A percentile compares a stretch with the other conserved stretches of the same genome.
Conservation (phyloP, 1,284 basidiomycete genomes). For the Ceratobasidium sp. region DNA sequence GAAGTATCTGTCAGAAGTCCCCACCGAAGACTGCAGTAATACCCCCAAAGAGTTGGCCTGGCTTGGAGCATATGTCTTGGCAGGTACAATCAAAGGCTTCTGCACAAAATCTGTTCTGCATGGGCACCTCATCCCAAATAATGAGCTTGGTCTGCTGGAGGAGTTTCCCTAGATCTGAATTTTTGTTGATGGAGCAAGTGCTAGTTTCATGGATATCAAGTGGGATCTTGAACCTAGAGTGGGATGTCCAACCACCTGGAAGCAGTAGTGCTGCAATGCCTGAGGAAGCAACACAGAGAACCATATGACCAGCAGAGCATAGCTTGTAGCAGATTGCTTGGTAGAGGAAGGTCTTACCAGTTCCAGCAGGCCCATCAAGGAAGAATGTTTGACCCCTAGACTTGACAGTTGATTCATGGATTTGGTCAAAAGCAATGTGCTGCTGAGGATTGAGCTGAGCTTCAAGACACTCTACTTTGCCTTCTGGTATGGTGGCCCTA, state of each 20-base stretch:
- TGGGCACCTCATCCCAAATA: constrained; percentile 59
- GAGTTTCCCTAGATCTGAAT: constrained; percentile 52
- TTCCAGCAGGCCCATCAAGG: constrained; percentile 61
- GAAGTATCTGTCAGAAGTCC: constrained; percentile 59
- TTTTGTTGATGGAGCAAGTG: constrained; percentile 51
- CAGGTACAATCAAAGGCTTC: constrained; percentile 56
- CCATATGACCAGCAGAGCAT: constrained; percentile 52
- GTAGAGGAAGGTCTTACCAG: constrained; percentile 64
- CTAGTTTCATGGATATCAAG: constrained; percentile 53
- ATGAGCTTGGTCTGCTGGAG: constrained; percentile 52
- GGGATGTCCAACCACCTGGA: constrained; percentile 58
- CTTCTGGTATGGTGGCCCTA: constrained; percentile 49
- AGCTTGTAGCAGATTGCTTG: constrained; percentile 57
- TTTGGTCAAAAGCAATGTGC: constrained; percentile 53
- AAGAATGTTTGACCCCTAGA: constrained; percentile 57
- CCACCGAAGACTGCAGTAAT: constrained; percentile 58
- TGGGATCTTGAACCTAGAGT: constrained; percentile 61
- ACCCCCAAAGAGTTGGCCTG: constrained; percentile 57
- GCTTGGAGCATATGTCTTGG: constrained; percentile 52
- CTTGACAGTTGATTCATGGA: constrained; percentile 53
- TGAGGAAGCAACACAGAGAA: constrained; percentile 61
- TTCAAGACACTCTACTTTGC: constrained; percentile 42
- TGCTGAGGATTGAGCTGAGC: constrained; percentile 58
- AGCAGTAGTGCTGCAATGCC: constrained; percentile 61
- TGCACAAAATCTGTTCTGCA: constrained; percentile 54